Conservation (phyloP, 2,329 filamentous ascomycete species). For the Venturia nashicola region DNA sequence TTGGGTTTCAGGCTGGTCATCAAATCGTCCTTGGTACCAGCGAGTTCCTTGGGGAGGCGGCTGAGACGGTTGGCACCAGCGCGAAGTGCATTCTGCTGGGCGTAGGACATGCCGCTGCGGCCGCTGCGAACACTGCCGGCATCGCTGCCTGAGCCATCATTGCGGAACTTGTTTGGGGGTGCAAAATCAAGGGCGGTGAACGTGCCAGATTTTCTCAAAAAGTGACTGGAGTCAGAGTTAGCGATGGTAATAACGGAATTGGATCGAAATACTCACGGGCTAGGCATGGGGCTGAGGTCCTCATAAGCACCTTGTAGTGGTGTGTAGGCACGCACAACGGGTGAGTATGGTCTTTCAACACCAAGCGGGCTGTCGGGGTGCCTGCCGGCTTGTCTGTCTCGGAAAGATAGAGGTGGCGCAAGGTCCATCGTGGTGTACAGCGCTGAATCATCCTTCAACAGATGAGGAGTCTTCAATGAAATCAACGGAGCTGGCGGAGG, state of each 20-base stretch:
- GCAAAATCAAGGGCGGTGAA: slow-evolving; percentile 75
- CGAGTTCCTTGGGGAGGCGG: slow-evolving; percentile 66
- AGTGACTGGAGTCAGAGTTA: slow-evolving; percentile 37
- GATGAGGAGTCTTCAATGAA: slow-evolving; percentile 72
- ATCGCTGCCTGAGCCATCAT: slow-evolving; percentile 28
- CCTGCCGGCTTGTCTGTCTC: slow-evolving; percentile 56
- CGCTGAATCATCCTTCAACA: slow-evolving; percentile 66
- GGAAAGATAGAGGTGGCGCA: slow-evolving; percentile 55
- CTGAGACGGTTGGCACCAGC: slow-evolving; percentile 77
- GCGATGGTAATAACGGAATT: neutral
- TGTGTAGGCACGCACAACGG: slow-evolving; percentile 59
- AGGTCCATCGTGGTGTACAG: slow-evolving; percentile 65
- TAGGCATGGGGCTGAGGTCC: slow-evolving; percentile 73
- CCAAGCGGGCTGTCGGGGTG: slow-evolving; percentile 48
- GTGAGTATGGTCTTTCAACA: slow-evolving; percentile 55
- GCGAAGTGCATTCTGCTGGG: slow-evolving; percentile 60
- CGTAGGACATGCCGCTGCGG: slow-evolving; percentile 62
- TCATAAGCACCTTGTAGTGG: slow-evolving; percentile 77
- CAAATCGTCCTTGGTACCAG: slow-evolving; percentile 64
- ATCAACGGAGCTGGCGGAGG: slow-evolving; percentile 64
- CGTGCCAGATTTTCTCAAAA: slow-evolving; percentile 63
- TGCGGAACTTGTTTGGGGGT: slow-evolving; percentile 60
- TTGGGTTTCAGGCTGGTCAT: slow-evolving; percentile 43
- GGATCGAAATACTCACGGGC: slow-evolving; percentile 56
- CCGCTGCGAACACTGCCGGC: slow-evolving; percentile 50